Base-by-base conservation (phyloP, 495 filamentous ascomycete species). In the Astrothelium subdiscretum region DNA sequence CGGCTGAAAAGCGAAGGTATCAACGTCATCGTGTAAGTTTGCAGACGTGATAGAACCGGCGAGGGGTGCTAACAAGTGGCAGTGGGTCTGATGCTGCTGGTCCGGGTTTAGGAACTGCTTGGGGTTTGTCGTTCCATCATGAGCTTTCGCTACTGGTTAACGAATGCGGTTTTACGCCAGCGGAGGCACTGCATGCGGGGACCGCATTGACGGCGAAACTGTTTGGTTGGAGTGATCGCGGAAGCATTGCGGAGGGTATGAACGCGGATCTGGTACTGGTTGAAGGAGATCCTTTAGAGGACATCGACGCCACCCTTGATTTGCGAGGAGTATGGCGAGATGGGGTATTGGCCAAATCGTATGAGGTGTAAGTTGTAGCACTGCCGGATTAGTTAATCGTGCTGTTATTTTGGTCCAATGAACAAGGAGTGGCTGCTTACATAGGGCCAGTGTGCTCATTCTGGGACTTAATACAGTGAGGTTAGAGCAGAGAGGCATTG, bases 231-330 rank as follows among this genome's bases (percentile, higher is more conserved):
- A 22, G 29, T 0, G 73, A 75, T 51, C 67, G 72, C 13, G 73
- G 72, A 18, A 58, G 59, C 42, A 66, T 75, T 32, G 67, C 67
- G 38, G 61, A 63, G 38, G 72, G 71, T 1, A 51, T 70, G 51
- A 67, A 67, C n/a, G 73, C 70, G 12, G 73, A 75, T 63, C 57
- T 75, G 61, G 32, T 73, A 51, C 59, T 75, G 1, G 69, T 75
- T 1, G 69, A 72, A 57, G 73, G 71, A 3, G 72, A 75, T 62
- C 72, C 72, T 15, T 43, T 75, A 35, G 67, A 68, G 59, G 64
- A 75, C 54, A 75, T 75, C 44, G 67, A 71, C 57, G 66, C 60
- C 15, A 72, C 69, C 29, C 61, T 74, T 32, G 69, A 75, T 59
- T 60, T 73, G 48, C 66, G 70, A 27, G 71, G 68, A 2, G 71